Percentiles rank a stretch among this genome's conserved stretches.
phyloP scores from a whole-genome alignment of 257 asterid species.

The Petunia axillaris region DNA sequence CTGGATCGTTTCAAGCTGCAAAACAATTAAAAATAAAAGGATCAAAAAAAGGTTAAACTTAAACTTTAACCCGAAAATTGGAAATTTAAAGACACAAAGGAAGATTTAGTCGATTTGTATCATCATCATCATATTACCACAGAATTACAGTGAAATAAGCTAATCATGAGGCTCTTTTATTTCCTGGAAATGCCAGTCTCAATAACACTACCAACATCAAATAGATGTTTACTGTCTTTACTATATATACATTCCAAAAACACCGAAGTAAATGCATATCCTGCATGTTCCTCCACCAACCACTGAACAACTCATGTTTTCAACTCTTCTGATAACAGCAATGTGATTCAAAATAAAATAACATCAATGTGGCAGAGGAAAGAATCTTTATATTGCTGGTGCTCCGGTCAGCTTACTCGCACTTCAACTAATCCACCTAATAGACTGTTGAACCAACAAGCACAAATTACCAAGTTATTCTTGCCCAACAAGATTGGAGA shows the following conservation, averaged over 20 bases:
- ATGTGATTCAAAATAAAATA: background rate
- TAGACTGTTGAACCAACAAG: constrained; percentile 2
- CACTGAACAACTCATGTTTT: background rate
- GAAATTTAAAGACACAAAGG: constrained; percentile 2
- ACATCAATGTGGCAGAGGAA: background rate
- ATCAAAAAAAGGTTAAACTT: background rate
- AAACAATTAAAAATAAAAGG: background rate
- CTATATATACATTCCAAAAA: background rate
- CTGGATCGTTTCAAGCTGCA: constrained; percentile 93
- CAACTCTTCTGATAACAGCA: background rate
- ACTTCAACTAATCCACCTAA: background rate
- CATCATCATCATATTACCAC: background rate
- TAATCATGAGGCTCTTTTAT: constrained; percentile 10
- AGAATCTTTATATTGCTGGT: background rate
- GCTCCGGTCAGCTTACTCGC: background rate
- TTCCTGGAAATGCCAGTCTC: background rate
- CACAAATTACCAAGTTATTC: background rate
- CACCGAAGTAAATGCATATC: background rate
- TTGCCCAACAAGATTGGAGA: background rate
- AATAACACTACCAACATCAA: constrained; percentile 1
- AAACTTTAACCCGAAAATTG: background rate
- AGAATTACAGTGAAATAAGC: constrained; percentile 5
- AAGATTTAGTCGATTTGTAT: background rate
- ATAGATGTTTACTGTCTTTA: background rate
- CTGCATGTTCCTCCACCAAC: constrained; percentile 9